Evolutionary conservation across 768 basidiomycete species (phyloP).

Genomic region (Cystobasidium ongulense): DNA sequence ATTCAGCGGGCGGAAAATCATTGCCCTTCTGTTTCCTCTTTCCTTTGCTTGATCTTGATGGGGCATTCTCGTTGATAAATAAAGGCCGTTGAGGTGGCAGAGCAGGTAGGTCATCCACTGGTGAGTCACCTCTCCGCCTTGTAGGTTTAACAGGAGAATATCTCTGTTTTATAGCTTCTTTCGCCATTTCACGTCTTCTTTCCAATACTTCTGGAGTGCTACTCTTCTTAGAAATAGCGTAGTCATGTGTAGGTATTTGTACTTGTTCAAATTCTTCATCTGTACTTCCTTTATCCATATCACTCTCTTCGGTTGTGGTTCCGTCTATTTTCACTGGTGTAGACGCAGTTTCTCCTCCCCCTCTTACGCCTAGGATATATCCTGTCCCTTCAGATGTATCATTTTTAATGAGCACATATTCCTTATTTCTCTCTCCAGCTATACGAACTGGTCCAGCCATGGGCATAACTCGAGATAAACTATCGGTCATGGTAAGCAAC

Average conservation of each 20-base stretch:
- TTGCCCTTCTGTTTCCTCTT: neutral
- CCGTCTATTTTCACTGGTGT: constrained; percentile 43
- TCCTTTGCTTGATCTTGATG: neutral
- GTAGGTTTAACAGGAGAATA: constrained; percentile 24
- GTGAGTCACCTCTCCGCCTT: neutral
- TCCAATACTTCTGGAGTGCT: constrained; percentile 27
- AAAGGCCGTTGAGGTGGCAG: constrained; percentile 24
- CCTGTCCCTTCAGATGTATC: constrained; percentile 69
- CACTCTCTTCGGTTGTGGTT: constrained; percentile 45
- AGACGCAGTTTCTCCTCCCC: constrained; percentile 55
- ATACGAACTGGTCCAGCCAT: constrained; percentile 86
- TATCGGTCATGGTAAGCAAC: constrained; percentile 81
- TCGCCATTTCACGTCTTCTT: constrained; percentile 6
- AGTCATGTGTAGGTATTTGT: constrained; percentile 18
- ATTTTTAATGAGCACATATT: constrained; percentile 92
- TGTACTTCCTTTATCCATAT: constrained; percentile 46
- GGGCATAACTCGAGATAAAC: constrained; percentile 58
- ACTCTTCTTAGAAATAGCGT: neutral
- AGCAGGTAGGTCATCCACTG: constrained; percentile 16
- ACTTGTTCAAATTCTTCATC: constrained; percentile 70
- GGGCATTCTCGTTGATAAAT: neutral
- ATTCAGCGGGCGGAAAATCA: no score
- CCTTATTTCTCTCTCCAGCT: constrained; percentile 85
- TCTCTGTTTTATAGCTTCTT: constrained; percentile 30
- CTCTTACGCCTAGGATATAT: constrained; percentile 86